These are phyloP conservation scores for Ceriops decandra DNA, from an alignment of 345 rosid genomes.

Conservation along the genomic window DNA sequence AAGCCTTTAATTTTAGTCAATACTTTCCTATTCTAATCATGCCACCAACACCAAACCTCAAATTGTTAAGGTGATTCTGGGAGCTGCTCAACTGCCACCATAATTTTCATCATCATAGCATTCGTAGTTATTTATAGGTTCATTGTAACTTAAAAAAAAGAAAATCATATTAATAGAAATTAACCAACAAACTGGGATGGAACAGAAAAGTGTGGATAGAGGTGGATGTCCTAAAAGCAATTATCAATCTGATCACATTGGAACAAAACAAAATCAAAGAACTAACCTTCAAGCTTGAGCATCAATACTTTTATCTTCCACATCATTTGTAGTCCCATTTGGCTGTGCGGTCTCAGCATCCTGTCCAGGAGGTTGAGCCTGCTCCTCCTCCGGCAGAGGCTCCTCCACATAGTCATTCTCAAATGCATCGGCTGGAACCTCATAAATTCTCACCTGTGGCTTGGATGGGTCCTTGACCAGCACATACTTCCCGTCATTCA, in stretches of 20 bases:
- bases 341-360: slow-evolving; percentile 53
- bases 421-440: slow-evolving; percentile 95
- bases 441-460: slow-evolving; percentile 91
- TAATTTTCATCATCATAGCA: too few relatives aligned
- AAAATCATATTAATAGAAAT: background rate
- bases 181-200: background rate
- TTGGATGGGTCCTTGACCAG: slow-evolving; percentile 88
- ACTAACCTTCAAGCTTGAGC: slow-evolving; percentile 44
- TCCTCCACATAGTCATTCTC: slow-evolving; percentile 97
- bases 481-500: slow-evolving; percentile 91
- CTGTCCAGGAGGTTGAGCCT: slow-evolving; percentile 73
- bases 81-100: too few relatives aligned
- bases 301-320: slow-evolving; percentile 45
- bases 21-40: too few relatives aligned
- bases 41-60: too few relatives aligned
- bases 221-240: too few relatives aligned
- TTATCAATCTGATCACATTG: background rate
- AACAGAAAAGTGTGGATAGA: background rate
- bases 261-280: slow-evolving; percentile 11
- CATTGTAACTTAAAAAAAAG: background rate
- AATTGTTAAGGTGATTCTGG: too few relatives aligned
- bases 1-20: too few relatives aligned
- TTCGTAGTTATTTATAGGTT: too few relatives aligned
- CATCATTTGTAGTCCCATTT: slow-evolving; percentile 38
- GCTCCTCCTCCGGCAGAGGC: slow-evolving; percentile 84